Evolutionary conservation across 2,329 filamentous ascomycete species (phyloP), one percentile per base, ranked within the genome.

Genomic region (Stachybotrys chlorohalonatus): DNA sequence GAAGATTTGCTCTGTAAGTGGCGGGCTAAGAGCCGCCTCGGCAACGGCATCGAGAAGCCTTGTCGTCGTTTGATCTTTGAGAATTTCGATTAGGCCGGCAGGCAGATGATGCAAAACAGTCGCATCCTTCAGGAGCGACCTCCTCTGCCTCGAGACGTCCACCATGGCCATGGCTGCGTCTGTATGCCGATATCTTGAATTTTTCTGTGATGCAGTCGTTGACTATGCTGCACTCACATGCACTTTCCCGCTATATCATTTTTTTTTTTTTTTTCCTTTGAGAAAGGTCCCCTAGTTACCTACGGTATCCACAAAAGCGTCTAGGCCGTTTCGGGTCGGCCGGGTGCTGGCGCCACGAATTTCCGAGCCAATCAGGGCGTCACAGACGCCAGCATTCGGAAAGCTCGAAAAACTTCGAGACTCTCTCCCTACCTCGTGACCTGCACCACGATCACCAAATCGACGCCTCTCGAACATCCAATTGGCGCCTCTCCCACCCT

Each of bases 1-100:
- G 65, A 94, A 91, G 66, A 96, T 75, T 55, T 76, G 76, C 65
- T 90, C 83, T 63, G 90, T 93, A 68, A 84, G 80, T 71, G 77
- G 75, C 62, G 88, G 78, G 63, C 83, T 78, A 65, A 95, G 80
- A 55, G 89, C 84, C 56, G 84, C 81, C 63, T 79, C 75, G 62
- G 89, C 81, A 64, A 95, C 75, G 62, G 82, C 81, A 68, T 90
- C 82, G 47, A 95, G 80, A 69, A 91, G 85, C 65, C 81, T 79
- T 61, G 80, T 77, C 65, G 85, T 80, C 56, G 79, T 78, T 65
- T 83, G 78, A 64, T 82, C 74, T 67, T 79, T 80, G 68, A 94
- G 81, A 60, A 86, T 76, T 64, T 82, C 76, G 60, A 86, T 74
- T 67, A 94, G 75, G 73, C 91, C 88, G 61, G 76, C 72, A 47